phyloP scores from a whole-genome alignment of 345 rosid genomes.

The Sisymbrium altissimum region DNA sequence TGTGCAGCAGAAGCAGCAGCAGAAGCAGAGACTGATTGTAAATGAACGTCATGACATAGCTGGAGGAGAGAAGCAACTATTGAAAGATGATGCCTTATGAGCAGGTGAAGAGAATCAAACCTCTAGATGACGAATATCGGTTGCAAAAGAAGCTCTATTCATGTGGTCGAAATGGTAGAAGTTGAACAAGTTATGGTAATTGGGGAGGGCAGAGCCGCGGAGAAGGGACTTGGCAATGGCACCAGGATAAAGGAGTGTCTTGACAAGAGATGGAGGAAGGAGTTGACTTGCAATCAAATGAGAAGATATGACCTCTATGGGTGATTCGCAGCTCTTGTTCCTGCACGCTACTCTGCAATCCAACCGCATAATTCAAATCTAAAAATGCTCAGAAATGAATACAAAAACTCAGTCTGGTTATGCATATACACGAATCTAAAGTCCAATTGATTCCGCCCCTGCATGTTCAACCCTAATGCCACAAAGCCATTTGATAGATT shows the following conservation, averaged over 20 bases:
- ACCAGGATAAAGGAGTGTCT: constrained; percentile 74
- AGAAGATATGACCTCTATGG: constrained; percentile 60
- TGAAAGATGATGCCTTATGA: too few species aligned
- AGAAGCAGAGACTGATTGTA: too few species aligned
- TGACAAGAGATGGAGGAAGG: constrained; percentile 49
- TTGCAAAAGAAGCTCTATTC: constrained; percentile 22
- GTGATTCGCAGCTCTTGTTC: constrained; percentile 62
- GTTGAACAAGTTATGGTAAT: constrained; percentile 36
- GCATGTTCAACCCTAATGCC: too few species aligned
- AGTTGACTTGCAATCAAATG: constrained; percentile 52
- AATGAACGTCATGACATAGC: too few species aligned
- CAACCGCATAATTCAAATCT: too few species aligned
- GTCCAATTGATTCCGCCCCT: too few species aligned
- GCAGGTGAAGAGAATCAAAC: constrained; percentile 24
- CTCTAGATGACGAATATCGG: constrained; percentile 59
- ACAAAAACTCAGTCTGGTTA: too few species aligned
- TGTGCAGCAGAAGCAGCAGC: too few species aligned
- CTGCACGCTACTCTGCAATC: constrained; percentile 70
- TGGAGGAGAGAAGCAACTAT: too few species aligned
- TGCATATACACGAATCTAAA: too few species aligned
- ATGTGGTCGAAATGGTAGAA: constrained; percentile 35
- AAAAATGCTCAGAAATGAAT: too few species aligned
- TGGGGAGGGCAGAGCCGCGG: constrained; percentile 35
- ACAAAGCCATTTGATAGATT: too few species aligned
- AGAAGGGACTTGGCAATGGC: constrained; percentile 48